Evolutionary conservation across 1,284 basidiomycete species (phyloP).

Genomic region (Pholiota adiposa): DNA sequence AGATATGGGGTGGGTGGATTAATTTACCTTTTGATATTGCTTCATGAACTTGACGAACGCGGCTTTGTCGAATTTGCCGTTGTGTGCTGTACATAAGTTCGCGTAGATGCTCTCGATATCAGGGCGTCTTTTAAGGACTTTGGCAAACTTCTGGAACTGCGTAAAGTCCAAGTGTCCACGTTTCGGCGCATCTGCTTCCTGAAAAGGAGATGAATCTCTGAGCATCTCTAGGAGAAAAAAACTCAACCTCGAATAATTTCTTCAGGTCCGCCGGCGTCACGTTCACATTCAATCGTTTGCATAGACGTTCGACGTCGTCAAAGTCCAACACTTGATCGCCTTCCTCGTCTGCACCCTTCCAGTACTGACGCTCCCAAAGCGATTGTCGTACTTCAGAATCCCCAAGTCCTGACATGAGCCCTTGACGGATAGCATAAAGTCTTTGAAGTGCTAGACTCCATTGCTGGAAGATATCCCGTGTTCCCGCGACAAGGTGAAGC

Average conservation of each 20-base stretch:
- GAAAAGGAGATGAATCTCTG: slow-evolving; percentile 9
- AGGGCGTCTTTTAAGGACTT: slow-evolving; percentile 79
- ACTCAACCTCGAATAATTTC: slow-evolving; percentile 66
- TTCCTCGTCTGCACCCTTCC: slow-evolving; percentile 74
- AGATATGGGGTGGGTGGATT: background rate
- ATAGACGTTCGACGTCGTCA: slow-evolving; percentile 77
- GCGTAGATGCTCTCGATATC: slow-evolving; percentile 78
- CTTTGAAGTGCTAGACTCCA: slow-evolving; percentile 70
- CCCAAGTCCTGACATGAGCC: slow-evolving; percentile 69
- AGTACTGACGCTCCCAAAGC: slow-evolving; percentile 85
- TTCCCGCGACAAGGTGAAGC: slow-evolving; percentile 86
- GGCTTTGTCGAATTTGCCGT: slow-evolving; percentile 53
- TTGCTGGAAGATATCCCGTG: slow-evolving; percentile 67
- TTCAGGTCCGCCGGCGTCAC: slow-evolving; percentile 59
- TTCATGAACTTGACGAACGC: slow-evolving; percentile 74
- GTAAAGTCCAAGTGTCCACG: slow-evolving; percentile 79
- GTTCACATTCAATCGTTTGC: slow-evolving; percentile 75
- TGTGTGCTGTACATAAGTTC: slow-evolving; percentile 44
- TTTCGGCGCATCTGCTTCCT: slow-evolving; percentile 71
- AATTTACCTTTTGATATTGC: slow-evolving; percentile 62
- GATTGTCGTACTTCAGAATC: slow-evolving; percentile 67
- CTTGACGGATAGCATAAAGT: slow-evolving; percentile 64
- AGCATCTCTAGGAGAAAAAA: background rate
- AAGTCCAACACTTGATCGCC: slow-evolving; percentile 73
- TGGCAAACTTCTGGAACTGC: slow-evolving; percentile 86